phyloP scores from a whole-genome alignment of 345 rosid species.

The Acer yangbiense region DNA sequence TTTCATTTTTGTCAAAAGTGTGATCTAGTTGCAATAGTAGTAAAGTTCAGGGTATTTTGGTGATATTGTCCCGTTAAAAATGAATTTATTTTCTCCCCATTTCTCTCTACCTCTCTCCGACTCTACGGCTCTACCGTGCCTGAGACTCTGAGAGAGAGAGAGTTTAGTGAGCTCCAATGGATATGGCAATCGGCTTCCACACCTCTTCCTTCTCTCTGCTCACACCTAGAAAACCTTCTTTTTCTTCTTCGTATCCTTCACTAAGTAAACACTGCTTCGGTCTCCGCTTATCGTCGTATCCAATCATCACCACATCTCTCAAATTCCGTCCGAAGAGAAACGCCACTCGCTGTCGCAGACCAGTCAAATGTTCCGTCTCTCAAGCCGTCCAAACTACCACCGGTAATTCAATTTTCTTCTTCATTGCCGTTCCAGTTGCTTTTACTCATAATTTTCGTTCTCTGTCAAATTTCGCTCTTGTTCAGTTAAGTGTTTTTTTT shows the following conservation, averaged over 20 bases:
- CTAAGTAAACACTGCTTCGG: slow-evolving; percentile 45
- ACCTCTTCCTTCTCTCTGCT: slow-evolving; percentile 37
- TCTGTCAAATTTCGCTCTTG: not conserved
- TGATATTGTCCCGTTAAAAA: too few species aligned
- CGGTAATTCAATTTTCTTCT: slow-evolving; percentile 40
- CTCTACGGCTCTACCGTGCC: not conserved
- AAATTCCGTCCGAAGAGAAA: slow-evolving; percentile 37
- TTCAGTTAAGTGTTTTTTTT: not conserved
- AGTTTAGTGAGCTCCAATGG: slow-evolving; percentile 28
- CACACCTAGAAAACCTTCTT: slow-evolving; percentile 28
- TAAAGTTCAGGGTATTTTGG: too few species aligned
- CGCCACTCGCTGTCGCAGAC: slow-evolving; percentile 21
- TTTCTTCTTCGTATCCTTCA: slow-evolving; percentile 27
- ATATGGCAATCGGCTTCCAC: slow-evolving; percentile 60
- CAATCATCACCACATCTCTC: slow-evolving; percentile 38
- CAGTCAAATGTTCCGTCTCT: slow-evolving; percentile 70
- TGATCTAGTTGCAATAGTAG: too few species aligned
- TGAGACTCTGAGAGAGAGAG: slow-evolving; percentile 29
- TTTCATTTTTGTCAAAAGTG: too few species aligned
- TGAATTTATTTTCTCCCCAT: too few species aligned
- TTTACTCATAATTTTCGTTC: not conserved
- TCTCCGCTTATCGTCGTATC: slow-evolving; percentile 42
- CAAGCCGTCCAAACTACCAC: slow-evolving; percentile 51
- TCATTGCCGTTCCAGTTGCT: not conserved
- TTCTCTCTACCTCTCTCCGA: slow-evolving; percentile 11